Percentiles rank a stretch among this genome's conserved stretches.
These are phyloP conservation scores for Saccharomyces mikatae DNA, from an alignment of 805 yeast species.

Conservation along the genomic window DNA sequence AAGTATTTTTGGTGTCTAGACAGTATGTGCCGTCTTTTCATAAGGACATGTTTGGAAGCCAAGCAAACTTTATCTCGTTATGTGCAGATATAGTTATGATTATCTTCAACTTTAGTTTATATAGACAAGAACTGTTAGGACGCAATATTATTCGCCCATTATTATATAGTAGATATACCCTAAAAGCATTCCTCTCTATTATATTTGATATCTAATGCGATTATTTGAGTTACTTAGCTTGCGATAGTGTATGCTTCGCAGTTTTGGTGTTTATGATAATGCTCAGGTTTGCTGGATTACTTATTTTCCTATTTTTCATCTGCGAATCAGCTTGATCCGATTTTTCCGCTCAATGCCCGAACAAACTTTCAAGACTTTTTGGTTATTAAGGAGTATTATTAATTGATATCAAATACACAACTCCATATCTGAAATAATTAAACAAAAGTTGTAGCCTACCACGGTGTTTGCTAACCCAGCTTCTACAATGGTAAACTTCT, in stretches of 20 bases:
- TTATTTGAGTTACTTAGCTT: background rate
- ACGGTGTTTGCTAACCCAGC: background rate
- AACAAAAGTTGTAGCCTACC: background rate
- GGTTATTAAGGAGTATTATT: background rate
- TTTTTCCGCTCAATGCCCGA: background rate
- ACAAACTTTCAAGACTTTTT: background rate
- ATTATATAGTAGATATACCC: background rate
- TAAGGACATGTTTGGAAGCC: background rate
- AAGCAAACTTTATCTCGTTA: background rate
- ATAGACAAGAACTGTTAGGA: background rate
- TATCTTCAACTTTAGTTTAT: background rate
- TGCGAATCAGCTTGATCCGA: background rate
- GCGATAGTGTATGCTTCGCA: background rate
- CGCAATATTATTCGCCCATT: background rate
- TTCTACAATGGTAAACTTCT: background rate
- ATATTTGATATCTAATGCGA: background rate
- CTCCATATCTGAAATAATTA: background rate
- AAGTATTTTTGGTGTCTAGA: constrained; percentile 30
- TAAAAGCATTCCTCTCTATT: background rate
- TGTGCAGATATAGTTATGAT: background rate
- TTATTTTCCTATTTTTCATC: background rate
- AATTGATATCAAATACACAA: background rate
- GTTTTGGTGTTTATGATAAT: background rate
- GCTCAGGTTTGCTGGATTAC: background rate
- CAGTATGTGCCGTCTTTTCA: background rate